Conservation (phyloP, 2,329 filamentous ascomycete genomes). For the Botryosphaeria dothidea region DNA sequence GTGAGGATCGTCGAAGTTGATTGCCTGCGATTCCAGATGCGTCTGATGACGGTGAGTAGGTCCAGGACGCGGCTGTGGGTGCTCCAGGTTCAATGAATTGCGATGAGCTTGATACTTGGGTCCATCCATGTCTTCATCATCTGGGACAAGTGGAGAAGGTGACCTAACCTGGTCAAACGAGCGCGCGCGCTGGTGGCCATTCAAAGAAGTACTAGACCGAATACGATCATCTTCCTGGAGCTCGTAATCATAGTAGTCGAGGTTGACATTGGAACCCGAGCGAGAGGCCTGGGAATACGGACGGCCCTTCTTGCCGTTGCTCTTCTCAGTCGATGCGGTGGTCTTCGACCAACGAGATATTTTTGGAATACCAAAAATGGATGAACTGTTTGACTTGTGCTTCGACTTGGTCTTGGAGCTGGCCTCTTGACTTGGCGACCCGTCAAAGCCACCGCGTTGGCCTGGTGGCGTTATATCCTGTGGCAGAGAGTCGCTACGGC, state of each 20-base stretch:
- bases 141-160: slow-evolving; percentile 56
- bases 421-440: slow-evolving; percentile 71
- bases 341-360: slow-evolving; percentile 98
- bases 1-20: slow-evolving; percentile 58
- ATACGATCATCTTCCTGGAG: slow-evolving; percentile 60
- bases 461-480: slow-evolving; percentile 57
- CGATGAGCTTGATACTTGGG: slow-evolving; percentile 82
- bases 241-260: slow-evolving; percentile 62
- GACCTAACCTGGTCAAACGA: slow-evolving; percentile 33
- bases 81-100: slow-evolving; percentile 76
- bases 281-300: slow-evolving; percentile 67
- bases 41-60: slow-evolving; percentile 74
- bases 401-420: slow-evolving; percentile 81
- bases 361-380: slow-evolving; percentile 73
- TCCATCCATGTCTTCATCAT: slow-evolving; percentile 54
- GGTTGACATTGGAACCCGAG: slow-evolving; percentile 73
- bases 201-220: slow-evolving; percentile 41
- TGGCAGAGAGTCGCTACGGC: slow-evolving; percentile 36
- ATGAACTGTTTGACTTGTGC: slow-evolving; percentile 83
- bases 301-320: slow-evolving; percentile 65
- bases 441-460: slow-evolving; percentile 26
- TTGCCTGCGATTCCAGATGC: slow-evolving; percentile 71
- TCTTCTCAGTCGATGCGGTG: slow-evolving; percentile 82
- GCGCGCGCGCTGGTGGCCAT: slow-evolving; percentile 1
- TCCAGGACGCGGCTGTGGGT: slow-evolving; percentile 76